These are phyloP conservation scores for Geranium incanum DNA, from an alignment of 441 rosid genomes.

Conservation along the genomic window DNA sequence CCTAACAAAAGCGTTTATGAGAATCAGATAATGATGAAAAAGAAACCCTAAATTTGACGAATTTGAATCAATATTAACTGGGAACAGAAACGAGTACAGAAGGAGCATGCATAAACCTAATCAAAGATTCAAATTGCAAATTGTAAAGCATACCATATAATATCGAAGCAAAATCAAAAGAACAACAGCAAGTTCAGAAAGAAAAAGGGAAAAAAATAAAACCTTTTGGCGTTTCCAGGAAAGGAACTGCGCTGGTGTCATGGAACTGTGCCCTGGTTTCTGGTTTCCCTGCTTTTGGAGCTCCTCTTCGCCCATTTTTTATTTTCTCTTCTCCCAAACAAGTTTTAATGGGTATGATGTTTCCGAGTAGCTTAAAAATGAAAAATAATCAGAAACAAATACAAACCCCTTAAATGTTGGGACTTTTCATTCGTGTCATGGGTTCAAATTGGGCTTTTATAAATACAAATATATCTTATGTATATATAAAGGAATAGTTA, in stretches of 20 bases:
- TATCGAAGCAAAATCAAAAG: not conserved
- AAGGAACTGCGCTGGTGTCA: conserved; percentile 45
- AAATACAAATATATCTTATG: too few species aligned
- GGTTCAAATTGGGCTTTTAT: too few species aligned
- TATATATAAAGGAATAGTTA: too few species aligned
- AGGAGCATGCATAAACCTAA: not conserved
- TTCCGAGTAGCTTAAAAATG: too few species aligned
- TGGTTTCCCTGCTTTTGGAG: conserved; percentile 13
- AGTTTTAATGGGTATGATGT: not conserved
- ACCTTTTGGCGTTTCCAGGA: conserved; percentile 67
- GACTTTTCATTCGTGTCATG: too few species aligned
- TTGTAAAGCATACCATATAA: not conserved
- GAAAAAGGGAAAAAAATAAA: not conserved
- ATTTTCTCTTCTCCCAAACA: conserved; percentile 13
- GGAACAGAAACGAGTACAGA: not conserved
- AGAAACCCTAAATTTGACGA: not conserved
- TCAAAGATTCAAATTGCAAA: not conserved
- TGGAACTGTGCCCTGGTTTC: conserved; percentile 23
- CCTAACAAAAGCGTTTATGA: not conserved
- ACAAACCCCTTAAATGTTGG: too few species aligned
- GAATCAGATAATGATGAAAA: not conserved
- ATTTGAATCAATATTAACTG: not conserved
- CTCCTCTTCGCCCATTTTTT: conserved; percentile 40
- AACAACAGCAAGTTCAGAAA: not conserved
- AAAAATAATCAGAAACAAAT: too few species aligned